Base-by-base conservation (phyloP, 768 basidiomycete species). In the Artomyces pyxidatus region DNA sequence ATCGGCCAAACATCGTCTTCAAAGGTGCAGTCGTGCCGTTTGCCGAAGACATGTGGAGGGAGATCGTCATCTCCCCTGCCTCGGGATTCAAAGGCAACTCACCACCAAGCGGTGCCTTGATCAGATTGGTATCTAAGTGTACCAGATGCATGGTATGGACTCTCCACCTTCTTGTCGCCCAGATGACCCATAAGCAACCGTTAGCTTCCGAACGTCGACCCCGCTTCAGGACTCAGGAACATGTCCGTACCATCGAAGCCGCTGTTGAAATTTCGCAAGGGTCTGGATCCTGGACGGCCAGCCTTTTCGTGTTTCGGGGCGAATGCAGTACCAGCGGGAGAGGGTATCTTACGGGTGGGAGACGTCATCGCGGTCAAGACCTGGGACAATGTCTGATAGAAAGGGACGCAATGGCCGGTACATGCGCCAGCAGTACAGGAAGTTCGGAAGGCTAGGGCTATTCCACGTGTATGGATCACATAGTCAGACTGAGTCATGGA, bases 1-100 rank as follows among this genome's bases (percentile, higher is more conserved):
- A 88, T 68, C 68, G 87, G 43, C 86, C 87, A 0, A 90, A 89
- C 59, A 80, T 90, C 44, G 74, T 88, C 6, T 61, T 88, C 55
- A 67, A 67, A 47, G 87, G 87, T 16, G 68, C 71, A 1, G 82
- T 76, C 2, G 73, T 72, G 3, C 76, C 86, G 4, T 90, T 86
- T 60, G 74, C 77, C 9, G 87, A 90, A 61, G 87, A 90, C 56
- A 62, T 69, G 30, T 80, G 84, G 76, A 75, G 78, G 50, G 78
- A 80, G 60, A 74, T 88, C 32, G 55, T 63, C 4, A 72, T 86
- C 57, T 74, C 74, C 26, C 66, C 73, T 7, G 57, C 63, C 1
- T 71, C 82, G 54, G 75, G 74, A 28, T 64, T 71, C 14, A 48
- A 55, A 11, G 47, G 35, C 42, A 59, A 63, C n/a, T n/a, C n/a